These are phyloP conservation scores for Candida quercuum DNA, from an alignment of 805 yeast genomes.

Conservation along the genomic window DNA sequence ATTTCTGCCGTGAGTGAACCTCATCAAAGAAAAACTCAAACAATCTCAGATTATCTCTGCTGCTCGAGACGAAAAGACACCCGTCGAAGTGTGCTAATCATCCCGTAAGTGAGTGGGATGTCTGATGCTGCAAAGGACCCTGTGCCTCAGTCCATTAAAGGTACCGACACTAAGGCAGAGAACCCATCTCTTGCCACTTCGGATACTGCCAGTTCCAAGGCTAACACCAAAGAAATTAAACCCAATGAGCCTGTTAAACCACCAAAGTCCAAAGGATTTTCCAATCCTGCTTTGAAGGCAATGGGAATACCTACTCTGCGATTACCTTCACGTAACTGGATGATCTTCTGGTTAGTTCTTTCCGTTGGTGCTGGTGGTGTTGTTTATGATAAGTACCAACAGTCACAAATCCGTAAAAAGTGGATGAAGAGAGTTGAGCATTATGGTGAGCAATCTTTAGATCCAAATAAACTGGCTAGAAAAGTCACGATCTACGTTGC, in stretches of 20 bases:
- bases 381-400: conserved; percentile 73
- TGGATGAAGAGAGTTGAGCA: conserved; percentile 59
- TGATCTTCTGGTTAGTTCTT: conserved; percentile 75
- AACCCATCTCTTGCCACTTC: neutral
- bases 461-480: conserved; percentile 54
- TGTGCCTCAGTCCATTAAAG: no score
- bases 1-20: no score
- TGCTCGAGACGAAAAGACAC: no score
- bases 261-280: conserved; percentile 34
- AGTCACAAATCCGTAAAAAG: conserved; percentile 53
- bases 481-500: conserved; percentile 79
- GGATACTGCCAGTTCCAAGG: conserved; percentile 4
- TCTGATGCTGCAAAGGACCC: no score
- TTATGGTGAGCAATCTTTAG: conserved; percentile 44
- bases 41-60: no score
- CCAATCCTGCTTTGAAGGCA: conserved; percentile 76
- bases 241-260: conserved; percentile 3
- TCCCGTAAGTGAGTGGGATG: no score
- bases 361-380: conserved; percentile 68
- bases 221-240: neutral
- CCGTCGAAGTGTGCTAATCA: no score
- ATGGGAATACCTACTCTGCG: conserved; percentile 79
- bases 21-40: no score
- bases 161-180: no score
- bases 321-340: conserved; percentile 90